These are phyloP conservation scores for Penicillium sp. DNA, from an alignment of 2,329 filamentous ascomycete species.

Conservation along the genomic window DNA sequence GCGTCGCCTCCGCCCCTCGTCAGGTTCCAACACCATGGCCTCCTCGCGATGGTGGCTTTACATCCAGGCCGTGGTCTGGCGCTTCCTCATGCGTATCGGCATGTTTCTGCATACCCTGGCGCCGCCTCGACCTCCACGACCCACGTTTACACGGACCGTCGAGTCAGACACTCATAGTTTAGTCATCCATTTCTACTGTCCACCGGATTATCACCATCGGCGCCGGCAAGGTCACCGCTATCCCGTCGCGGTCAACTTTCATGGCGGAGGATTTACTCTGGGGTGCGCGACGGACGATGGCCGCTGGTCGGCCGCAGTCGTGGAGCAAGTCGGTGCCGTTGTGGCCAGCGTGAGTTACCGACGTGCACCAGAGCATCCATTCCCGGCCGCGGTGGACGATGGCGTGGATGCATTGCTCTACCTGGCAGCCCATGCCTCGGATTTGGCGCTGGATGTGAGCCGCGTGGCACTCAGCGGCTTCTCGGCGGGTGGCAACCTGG, in stretches of 20 bases:
- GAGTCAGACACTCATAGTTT: slow-evolving; percentile 48
- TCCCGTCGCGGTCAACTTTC: slow-evolving; percentile 58
- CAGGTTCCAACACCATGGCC: slow-evolving; percentile 16
- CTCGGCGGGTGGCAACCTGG: slow-evolving; percentile 58
- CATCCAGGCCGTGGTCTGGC: slow-evolving; percentile 60
- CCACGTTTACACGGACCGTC: slow-evolving; percentile 55
- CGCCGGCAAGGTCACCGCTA: slow-evolving; percentile 41
- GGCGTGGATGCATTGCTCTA: slow-evolving; percentile 57
- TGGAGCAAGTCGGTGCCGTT: slow-evolving; percentile 52
- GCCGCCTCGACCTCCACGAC: slow-evolving; percentile 54
- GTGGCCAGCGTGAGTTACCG: slow-evolving; percentile 58
- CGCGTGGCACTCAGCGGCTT: slow-evolving; percentile 57
- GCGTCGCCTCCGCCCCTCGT: neutral
- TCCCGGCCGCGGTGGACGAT: slow-evolving; percentile 59
- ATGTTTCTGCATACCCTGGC: slow-evolving; percentile 63
- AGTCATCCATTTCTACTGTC: slow-evolving; percentile 57
- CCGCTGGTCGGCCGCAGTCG: slow-evolving; percentile 52
- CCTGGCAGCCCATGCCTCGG: slow-evolving; percentile 50
- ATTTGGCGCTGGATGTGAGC: slow-evolving; percentile 52
- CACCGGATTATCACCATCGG: slow-evolving; percentile 34
- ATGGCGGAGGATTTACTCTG: slow-evolving; percentile 59
- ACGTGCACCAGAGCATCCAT: slow-evolving; percentile 55
- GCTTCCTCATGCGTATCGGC: slow-evolving; percentile 61
- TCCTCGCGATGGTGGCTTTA: slow-evolving; percentile 54
- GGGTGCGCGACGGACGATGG: slow-evolving; percentile 56